Base-by-base conservation (phyloP, 2,329 filamentous ascomycete genomes). In the Claviceps monticola region DNA sequence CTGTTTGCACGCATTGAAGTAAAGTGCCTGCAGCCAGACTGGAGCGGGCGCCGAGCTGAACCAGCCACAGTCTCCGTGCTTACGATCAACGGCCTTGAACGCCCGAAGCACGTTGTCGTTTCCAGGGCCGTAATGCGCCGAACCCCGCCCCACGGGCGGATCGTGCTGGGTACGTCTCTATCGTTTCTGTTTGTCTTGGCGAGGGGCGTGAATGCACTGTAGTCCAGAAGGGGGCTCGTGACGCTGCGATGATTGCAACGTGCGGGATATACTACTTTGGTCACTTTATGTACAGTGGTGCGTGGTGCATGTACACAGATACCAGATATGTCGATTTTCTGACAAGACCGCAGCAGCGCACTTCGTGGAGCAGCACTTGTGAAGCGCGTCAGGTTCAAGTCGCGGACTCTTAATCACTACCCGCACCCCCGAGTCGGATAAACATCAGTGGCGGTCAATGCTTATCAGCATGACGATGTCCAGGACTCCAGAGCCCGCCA, bases 51-150 rank as follows among this genome's bases (percentile, higher is more conserved):
- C 46, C 52, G 51, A 49, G 41, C 49, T 38, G 42, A 41, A 46
- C 29, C 9, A 34, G 29, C 29, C 29, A 34, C 37, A 38, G 37
- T 36, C 43, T 44, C 43, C 38, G 5, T 44, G 19, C 23, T 16
- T 9, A 14, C 41, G 29, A 46, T 50, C 47, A 46, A 51, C 50
- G 48, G 48, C 42, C 44, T 48, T 53, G 48, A 21, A 21, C 48
- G 39, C 43, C 39, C 37, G 48, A 50, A 44, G 56, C 59, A 61
- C 58, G 59, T 61, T 62, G 54, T 54, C 48, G 46, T 53, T 48
- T 46, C 46, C 55, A 47, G 60, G 59, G 60, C 58, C 59, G 58
- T 57, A 51, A 58, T 52, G 57, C 55, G 53, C 60, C 56, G 55
- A 58, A 53, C 52, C 47, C 26, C 45, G 23, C 37, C 36, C 52